Evolutionary conservation across 179 eudicot species (phyloP), one percentile per base, ranked within the genome.

Genomic region (Silene noctiflora): DNA sequence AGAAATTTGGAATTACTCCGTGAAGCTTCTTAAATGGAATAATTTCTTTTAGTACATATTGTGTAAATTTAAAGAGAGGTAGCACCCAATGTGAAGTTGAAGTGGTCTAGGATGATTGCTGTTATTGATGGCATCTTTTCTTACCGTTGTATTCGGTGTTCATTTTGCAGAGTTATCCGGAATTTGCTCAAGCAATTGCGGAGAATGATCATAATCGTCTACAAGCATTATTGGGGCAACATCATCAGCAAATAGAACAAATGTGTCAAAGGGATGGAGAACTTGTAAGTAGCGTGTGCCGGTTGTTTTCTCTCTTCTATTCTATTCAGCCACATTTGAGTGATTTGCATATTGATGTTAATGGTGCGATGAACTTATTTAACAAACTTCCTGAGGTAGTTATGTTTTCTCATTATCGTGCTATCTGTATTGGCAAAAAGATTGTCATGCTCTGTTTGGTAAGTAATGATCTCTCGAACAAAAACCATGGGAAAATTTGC

Each of bases 131-230:
- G 35, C 67, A 24, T 8, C 25, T 63, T 24, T 63, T 12, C n/a
- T 11, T 11, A 12, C 35, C 67, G 11, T 67, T 7, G 21, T 1
- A 46, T 59, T 55, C 67, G 62, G 21, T 56, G 4, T 78, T 66
- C 75, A 71, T 71, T 74, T 83, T 65, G 75, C 83, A 92, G 98
- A 81, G 77, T 75, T 97, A 94, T 84, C 97, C 97, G 31, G 97
- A 92, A 81, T 82, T 94, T 16, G 96, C 97, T 22, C 97, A 90
- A 88, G 88, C 79, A 20, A 74, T 90, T 69, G 85, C 91, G 76
- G 94, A 94, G 75, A 85, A 88, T 83, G 97, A 92, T 72, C 80
- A 87, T 39, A 82, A 94, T 79, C 82, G 56, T 73, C 80, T 94
- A 59, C 92, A 94, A 82, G 91, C 90, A 46, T 61, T 89, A 21